These are phyloP conservation scores for Juncus inflexus DNA, from an alignment of 176 grass and related monocot species.

Conservation along the genomic window DNA sequence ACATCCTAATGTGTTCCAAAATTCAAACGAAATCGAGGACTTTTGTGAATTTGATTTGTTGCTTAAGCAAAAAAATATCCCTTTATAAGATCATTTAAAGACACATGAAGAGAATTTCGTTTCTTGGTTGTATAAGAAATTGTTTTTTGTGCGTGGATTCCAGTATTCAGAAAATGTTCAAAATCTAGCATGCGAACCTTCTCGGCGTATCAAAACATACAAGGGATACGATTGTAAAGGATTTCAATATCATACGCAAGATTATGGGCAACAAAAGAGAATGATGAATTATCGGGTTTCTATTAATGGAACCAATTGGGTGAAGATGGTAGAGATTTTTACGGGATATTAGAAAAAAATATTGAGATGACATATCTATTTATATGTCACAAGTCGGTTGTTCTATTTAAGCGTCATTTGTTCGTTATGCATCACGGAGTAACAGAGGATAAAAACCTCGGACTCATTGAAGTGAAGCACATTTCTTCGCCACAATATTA, in stretches of 20 bases:
- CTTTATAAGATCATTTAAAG: too few species aligned
- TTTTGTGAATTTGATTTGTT: too few species aligned
- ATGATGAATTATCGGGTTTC: neutral
- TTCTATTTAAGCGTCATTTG: neutral
- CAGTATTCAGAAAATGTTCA: too few species aligned
- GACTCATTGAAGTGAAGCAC: neutral
- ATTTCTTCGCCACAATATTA: neutral
- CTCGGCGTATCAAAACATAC: too few species aligned
- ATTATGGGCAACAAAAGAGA: neutral
- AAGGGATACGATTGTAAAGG: too few species aligned
- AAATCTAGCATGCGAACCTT: too few species aligned
- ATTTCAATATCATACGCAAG: neutral
- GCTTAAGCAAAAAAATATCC: too few species aligned
- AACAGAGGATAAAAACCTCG: neutral
- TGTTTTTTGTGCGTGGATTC: too few species aligned
- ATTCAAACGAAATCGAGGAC: too few species aligned
- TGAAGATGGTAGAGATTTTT: neutral
- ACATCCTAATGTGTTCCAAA: too few species aligned
- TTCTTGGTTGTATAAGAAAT: too few species aligned
- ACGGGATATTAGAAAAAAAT: neutral
- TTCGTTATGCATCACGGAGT: neutral
- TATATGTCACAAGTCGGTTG: neutral
- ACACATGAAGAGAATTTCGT: too few species aligned
- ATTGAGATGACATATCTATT: neutral
- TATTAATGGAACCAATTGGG: neutral